Evolutionary conservation across 305 asterid genomes (phyloP).

Genomic region (Fraxinus ornus): DNA sequence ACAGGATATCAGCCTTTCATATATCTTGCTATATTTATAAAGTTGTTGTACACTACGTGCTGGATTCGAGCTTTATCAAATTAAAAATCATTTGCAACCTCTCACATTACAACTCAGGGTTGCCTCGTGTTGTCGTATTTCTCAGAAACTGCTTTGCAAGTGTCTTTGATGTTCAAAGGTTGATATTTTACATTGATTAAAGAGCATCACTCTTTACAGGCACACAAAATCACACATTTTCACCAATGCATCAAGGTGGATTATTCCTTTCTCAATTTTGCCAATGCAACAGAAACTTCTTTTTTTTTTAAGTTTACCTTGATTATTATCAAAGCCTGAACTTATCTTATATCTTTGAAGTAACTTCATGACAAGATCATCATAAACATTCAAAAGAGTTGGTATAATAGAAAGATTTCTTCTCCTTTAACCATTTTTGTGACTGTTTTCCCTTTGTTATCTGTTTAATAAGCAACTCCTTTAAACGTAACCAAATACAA

Average conservation of each 20-base stretch:
- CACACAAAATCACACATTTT: neutral
- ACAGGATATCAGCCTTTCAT: neutral
- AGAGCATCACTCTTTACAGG: neutral
- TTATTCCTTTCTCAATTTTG: neutral
- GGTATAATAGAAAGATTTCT: neutral
- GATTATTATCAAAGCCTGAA: neutral
- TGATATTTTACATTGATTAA: neutral
- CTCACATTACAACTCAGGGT: neutral
- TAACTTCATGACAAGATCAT: neutral
- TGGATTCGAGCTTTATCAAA: neutral
- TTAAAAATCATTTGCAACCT: neutral
- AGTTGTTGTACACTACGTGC: neutral
- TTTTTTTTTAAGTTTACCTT: neutral
- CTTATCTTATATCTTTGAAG: neutral
- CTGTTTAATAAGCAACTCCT: neutral
- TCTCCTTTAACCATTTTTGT: neutral
- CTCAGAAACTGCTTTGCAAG: neutral
- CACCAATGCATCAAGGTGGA: conserved; percentile 5
- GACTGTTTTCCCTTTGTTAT: neutral
- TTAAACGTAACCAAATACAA: neutral
- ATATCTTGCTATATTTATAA: neutral
- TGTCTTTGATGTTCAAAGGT: neutral
- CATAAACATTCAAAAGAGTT: neutral
- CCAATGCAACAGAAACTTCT: neutral
- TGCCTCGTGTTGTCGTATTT: neutral